These are phyloP conservation scores for Monosporozyma yasuniensis DNA, from an alignment of 805 yeast genomes.

Conservation along the genomic window DNA sequence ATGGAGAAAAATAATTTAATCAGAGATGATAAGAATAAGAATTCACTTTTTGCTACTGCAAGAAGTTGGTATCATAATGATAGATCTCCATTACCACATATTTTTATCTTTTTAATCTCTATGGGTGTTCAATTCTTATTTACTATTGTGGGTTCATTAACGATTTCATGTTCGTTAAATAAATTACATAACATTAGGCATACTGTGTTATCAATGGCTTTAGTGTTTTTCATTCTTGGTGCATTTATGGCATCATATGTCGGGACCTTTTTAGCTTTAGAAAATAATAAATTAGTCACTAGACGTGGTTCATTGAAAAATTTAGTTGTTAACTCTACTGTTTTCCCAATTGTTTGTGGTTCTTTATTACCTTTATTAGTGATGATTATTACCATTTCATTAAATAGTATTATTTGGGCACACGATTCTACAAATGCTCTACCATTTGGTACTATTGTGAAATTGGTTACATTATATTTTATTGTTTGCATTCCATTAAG, in stretches of 20 bases:
- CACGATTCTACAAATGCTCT: slow-evolving; percentile 65
- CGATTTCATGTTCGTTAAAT: slow-evolving; percentile 48
- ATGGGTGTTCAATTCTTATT: slow-evolving; percentile 68
- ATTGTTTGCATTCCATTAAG: slow-evolving; percentile 69
- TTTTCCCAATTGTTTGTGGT: slow-evolving; percentile 38
- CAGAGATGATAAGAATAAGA: slow-evolving; percentile 14
- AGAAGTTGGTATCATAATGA: slow-evolving; percentile 42
- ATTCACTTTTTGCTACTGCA: slow-evolving; percentile 31
- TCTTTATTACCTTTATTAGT: slow-evolving; percentile 40
- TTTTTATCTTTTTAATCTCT: slow-evolving; percentile 52
- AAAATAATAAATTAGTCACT: slow-evolving; percentile 3
- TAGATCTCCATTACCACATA: slow-evolving; percentile 24
- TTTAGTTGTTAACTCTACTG: slow-evolving; percentile 1
- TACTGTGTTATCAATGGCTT: slow-evolving; percentile 52
- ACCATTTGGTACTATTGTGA: slow-evolving; percentile 67
- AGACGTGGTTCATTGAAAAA: slow-evolving; percentile 4
- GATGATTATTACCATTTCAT: slow-evolving; percentile 40
- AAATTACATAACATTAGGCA: slow-evolving; percentile 61
- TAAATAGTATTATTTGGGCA: slow-evolving; percentile 69
- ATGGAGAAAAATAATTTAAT: neutral
- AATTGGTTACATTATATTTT: slow-evolving; percentile 50
- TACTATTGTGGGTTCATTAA: slow-evolving; percentile 52
- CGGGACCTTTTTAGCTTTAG: slow-evolving; percentile 43
- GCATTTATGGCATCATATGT: slow-evolving; percentile 69
- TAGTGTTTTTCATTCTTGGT: slow-evolving; percentile 53